Evolutionary conservation across 139 green algal species (phyloP).

Genomic region (Chlamydomonas sp.): DNA sequence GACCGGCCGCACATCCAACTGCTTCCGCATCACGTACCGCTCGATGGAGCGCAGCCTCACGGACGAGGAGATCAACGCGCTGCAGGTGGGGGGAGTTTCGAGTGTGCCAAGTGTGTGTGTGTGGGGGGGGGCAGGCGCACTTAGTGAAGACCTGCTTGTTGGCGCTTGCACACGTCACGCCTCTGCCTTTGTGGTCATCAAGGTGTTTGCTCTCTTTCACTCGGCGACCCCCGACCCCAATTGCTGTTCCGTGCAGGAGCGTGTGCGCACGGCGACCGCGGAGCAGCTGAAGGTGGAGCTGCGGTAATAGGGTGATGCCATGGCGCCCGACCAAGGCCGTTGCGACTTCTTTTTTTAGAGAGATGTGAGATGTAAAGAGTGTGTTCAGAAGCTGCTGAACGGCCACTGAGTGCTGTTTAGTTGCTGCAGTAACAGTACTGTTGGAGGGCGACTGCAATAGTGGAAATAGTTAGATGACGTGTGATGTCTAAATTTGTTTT

Average conservation of each 20-base stretch:
- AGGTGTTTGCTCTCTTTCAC: not conserved
- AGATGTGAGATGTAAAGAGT: no score
- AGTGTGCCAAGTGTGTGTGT: no score
- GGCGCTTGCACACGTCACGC: no score
- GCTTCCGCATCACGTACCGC: constrained; percentile 93
- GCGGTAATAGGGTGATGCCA: no score
- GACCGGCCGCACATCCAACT: constrained; percentile 79
- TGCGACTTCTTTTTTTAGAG: no score
- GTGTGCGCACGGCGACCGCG: constrained; percentile 48
- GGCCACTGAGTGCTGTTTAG: no score
- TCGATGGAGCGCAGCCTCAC: constrained; percentile 88
- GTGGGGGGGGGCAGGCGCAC: not conserved
- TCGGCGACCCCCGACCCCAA: not conserved
- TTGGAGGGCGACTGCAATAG: no score
- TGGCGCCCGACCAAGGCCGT: no score
- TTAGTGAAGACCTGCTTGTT: not conserved
- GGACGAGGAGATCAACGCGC: constrained; percentile 94
- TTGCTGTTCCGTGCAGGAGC: constrained; percentile 63
- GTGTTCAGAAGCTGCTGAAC: no score
- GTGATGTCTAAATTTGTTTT: no score
- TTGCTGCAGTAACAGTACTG: no score
- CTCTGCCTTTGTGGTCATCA: not conserved
- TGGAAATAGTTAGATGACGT: no score
- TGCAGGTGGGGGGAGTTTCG: constrained; percentile 55
- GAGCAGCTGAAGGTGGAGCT: constrained; percentile 66